These are phyloP conservation scores for Diaporthe eres DNA, from an alignment of 2,329 filamentous ascomycete genomes.

Conservation along the genomic window DNA sequence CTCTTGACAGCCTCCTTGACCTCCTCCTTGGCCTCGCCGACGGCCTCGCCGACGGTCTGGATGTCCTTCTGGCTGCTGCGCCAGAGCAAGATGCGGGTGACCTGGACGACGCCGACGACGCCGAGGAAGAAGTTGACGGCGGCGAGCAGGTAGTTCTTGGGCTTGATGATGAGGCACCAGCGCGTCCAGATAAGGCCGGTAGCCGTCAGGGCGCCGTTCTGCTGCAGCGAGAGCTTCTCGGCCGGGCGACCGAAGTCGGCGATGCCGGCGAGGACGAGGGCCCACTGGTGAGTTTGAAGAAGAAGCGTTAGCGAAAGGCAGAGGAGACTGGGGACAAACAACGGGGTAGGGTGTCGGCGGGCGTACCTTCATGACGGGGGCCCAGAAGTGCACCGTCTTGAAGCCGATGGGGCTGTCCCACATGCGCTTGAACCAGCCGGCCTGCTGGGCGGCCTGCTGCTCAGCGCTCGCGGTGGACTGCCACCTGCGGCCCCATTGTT, in stretches of 20 bases:
- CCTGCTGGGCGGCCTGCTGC: conserved; percentile 49
- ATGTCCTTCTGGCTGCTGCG: conserved; percentile 71
- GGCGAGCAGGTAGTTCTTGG: conserved; percentile 93
- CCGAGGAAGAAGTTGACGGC: conserved; percentile 99
- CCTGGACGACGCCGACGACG: conserved; percentile 86
- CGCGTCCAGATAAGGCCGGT: conserved; percentile 98
- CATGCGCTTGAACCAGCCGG: conserved; percentile 80
- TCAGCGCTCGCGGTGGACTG: conserved; percentile 73
- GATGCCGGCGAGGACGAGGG: conserved; percentile 90
- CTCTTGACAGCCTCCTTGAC: conserved; percentile 55
- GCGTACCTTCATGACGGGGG: conserved; percentile 86
- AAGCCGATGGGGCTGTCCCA: conserved; percentile 86
- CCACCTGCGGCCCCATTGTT: conserved; percentile 72
- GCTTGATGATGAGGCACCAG: conserved; percentile 98
- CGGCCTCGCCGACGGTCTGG: conserved; percentile 48
- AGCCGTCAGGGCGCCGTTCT: conserved; percentile 90
- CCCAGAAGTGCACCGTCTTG: conserved; percentile 99
- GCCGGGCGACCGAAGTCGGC: conserved; percentile 93
- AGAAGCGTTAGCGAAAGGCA: conserved; percentile 55
- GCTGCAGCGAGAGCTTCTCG: conserved; percentile 91
- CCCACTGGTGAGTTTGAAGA: conserved; percentile 73
- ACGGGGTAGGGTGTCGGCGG: too few relatives aligned
- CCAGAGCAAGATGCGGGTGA: conserved; percentile 80
- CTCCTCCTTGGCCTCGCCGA: conserved; percentile 52
- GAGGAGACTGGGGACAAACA: too few relatives aligned